phyloP scores from a whole-genome alignment of 1,139 yeast species.

The Arxiozyma bovina region DNA sequence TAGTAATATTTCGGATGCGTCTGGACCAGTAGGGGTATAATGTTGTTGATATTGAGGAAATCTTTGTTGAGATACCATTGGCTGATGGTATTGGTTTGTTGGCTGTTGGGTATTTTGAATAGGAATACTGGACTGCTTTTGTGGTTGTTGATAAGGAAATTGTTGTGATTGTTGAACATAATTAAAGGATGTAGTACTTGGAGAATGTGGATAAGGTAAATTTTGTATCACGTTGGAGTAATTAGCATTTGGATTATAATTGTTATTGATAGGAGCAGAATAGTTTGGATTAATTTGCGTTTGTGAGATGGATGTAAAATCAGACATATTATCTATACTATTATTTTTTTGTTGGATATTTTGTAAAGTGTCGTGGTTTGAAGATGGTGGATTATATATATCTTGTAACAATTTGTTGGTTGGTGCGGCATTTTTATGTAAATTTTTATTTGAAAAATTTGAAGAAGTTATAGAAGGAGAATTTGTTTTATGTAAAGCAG shows the following conservation, averaged over 20 bases:
- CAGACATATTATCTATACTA: conserved; percentile 35
- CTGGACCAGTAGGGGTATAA: conserved; percentile 15
- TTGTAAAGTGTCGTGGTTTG: neutral
- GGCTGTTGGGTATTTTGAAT: neutral
- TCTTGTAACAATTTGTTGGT: conserved; percentile 18
- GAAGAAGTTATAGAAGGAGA: conserved; percentile 8
- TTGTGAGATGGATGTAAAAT: conserved; percentile 74
- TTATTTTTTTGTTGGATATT: neutral
- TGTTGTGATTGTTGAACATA: conserved; percentile 3
- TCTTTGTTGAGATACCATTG: conserved; percentile 4
- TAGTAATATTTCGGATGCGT: conserved; percentile 43
- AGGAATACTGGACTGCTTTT: conserved; percentile 7
- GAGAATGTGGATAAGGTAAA: conserved; percentile 32
- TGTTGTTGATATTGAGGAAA: conserved; percentile 13
- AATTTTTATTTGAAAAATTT: conserved; percentile 11
- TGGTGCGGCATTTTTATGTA: conserved; percentile 6
- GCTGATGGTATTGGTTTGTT: neutral
- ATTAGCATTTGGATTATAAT: conserved; percentile 8
- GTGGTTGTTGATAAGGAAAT: conserved; percentile 6
- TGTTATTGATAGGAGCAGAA: conserved; percentile 2
- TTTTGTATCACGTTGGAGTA: conserved; percentile 5
- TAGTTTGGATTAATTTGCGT: conserved; percentile 63
- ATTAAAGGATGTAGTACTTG: conserved; percentile 28
- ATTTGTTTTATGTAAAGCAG: neutral
- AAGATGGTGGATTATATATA: conserved; percentile 10